Evolutionary conservation across 2,329 filamentous ascomycete species (phyloP).

Genomic region (Colletotrichum tanaceti): DNA sequence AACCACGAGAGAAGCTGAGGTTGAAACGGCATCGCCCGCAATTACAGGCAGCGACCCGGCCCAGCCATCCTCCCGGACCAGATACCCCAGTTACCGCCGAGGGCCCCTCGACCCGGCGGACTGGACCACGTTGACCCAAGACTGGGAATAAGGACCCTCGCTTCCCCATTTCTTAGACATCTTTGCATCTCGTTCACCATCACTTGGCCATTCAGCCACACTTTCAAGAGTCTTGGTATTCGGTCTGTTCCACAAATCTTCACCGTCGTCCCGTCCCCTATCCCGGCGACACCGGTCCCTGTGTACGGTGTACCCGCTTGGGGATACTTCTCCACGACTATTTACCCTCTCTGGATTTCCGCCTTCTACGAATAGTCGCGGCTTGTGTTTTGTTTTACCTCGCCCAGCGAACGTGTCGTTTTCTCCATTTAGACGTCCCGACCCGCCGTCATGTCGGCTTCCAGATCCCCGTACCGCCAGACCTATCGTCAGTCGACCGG

Average conservation of each 20-base stretch:
- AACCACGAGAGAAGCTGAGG: slow-evolving; percentile 17
- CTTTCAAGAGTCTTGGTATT: slow-evolving; percentile 14
- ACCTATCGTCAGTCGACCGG: slow-evolving; percentile 28
- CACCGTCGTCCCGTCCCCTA: slow-evolving; percentile 11
- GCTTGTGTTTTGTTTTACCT: neutral
- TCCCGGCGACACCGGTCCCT: slow-evolving; percentile 7
- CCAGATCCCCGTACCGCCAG: slow-evolving; percentile 37
- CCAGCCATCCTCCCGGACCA: slow-evolving; percentile 10
- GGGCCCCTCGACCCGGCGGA: slow-evolving; percentile 3
- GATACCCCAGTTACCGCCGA: slow-evolving; percentile 8
- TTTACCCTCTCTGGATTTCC: too few species aligned
- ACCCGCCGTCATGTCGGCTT: slow-evolving; percentile 33
- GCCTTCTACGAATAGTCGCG: neutral
- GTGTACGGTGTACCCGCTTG: slow-evolving; percentile 11
- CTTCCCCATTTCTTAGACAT: slow-evolving; percentile 18
- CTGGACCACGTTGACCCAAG: slow-evolving; percentile 21
- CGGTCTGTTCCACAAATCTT: slow-evolving; percentile 25
- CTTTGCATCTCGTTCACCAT: slow-evolving; percentile 1
- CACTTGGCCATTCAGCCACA: slow-evolving; percentile 1
- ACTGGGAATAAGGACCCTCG: slow-evolving; percentile 22
- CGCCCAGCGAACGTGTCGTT: neutral
- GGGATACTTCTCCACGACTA: neutral
- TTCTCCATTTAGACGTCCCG: neutral
- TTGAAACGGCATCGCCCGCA: slow-evolving; percentile 38
- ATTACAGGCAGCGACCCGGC: slow-evolving; percentile 19